phyloP scores from a whole-genome alignment of 257 asterid genomes.

The Scutellaria baicalensis region DNA sequence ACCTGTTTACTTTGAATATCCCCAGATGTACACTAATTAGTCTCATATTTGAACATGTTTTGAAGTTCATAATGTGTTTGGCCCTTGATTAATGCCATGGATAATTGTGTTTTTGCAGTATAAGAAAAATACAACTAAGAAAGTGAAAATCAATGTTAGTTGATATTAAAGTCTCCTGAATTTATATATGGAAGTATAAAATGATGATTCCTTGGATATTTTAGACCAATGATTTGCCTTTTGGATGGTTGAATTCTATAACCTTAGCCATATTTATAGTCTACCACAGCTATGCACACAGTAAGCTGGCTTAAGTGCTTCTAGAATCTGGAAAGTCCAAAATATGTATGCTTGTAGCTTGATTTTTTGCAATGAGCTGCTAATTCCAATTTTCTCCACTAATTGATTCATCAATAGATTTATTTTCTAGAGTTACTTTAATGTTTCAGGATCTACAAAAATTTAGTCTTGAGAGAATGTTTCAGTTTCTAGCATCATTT shows the following conservation, averaged over 20 bases:
- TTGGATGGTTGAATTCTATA: neutral
- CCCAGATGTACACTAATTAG: neutral
- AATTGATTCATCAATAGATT: neutral
- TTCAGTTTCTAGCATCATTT: slow-evolving; percentile 6
- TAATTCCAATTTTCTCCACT: slow-evolving; percentile 4
- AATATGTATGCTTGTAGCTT: neutral
- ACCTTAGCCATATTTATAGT: neutral
- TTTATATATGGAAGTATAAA: neutral
- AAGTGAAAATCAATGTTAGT: neutral
- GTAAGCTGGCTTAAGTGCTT: neutral
- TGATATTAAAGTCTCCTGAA: neutral
- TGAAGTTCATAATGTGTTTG: neutral
- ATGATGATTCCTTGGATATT: neutral
- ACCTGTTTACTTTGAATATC: neutral
- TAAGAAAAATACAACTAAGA: neutral
- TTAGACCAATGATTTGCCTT: neutral
- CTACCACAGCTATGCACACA: neutral
- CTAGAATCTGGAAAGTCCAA: neutral
- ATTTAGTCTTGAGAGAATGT: neutral
- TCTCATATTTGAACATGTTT: neutral
- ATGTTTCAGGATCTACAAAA: slow-evolving; percentile 1
- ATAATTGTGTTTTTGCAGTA: neutral
- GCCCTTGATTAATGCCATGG: neutral
- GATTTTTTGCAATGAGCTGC: neutral
- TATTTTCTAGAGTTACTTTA: neutral